Conservation (phyloP, 2,329 filamentous ascomycete species). For the Podosphaera fusca region DNA sequence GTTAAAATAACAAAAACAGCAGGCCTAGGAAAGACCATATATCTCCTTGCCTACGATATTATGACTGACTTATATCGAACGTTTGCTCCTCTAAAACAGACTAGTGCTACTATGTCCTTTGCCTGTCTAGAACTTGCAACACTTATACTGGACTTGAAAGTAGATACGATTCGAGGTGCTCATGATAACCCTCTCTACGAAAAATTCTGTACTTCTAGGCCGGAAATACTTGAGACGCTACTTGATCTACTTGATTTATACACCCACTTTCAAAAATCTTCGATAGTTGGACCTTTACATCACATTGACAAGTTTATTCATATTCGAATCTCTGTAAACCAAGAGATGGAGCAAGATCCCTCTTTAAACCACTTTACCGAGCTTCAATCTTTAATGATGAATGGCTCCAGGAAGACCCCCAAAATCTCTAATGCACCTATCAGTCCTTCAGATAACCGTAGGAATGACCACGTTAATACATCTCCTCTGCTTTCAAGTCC, state of each 20-base stretch:
- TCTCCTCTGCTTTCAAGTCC: constrained; percentile 15
- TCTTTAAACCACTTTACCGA: constrained; percentile 39
- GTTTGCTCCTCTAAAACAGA: constrained; percentile 77
- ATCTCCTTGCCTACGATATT: constrained; percentile 53
- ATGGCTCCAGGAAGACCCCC: constrained; percentile 15
- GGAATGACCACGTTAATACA: constrained; percentile 12
- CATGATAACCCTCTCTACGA: constrained; percentile 24
- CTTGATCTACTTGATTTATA: constrained; percentile 84
- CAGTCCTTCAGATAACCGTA: constrained; percentile 14
- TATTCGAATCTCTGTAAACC: constrained; percentile 69
- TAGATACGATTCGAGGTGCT: constrained; percentile 24
- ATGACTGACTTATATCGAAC: constrained; percentile 82
- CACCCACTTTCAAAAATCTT: constrained; percentile 56
- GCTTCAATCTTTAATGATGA: constrained; percentile 19
- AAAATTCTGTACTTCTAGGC: constrained; percentile 24
- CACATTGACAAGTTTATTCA: constrained; percentile 61
- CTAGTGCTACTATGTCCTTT: constrained; percentile 63
- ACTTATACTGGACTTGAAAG: constrained; percentile 34
- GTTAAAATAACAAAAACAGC: constrained; percentile 44
- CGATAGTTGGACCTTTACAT: constrained; percentile 49
- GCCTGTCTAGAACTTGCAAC: constrained; percentile 62
- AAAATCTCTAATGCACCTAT: constrained; percentile 16
- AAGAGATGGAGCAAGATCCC: constrained; percentile 44
- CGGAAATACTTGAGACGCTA: constrained; percentile 47
- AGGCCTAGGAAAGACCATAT: constrained; percentile 28